Conservation (phyloP, 495 filamentous ascomycete species). For the Aspergillus homomorphus region DNA sequence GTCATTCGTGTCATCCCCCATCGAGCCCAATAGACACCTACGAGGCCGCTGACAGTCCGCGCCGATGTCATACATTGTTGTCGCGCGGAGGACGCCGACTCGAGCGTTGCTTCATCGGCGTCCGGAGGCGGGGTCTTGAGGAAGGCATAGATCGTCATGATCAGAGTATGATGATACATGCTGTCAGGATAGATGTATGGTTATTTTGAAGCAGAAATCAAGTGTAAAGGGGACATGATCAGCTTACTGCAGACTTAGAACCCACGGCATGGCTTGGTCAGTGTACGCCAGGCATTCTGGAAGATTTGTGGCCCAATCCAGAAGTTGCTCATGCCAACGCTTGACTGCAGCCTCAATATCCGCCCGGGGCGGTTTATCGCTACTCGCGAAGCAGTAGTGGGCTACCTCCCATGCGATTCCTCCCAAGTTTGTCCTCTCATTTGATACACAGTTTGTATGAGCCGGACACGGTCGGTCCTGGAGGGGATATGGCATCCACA, state of each 20-base stretch:
- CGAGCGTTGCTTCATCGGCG: neutral
- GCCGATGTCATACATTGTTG: neutral
- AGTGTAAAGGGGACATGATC: neutral
- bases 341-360: no score
- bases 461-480: no score
- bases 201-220: no score
- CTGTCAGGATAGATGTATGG: no score
- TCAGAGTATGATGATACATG: neutral
- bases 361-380: no score
- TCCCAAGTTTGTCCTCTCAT: no score
- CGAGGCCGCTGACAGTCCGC: neutral
- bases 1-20: neutral
- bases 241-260: constrained; percentile 33
- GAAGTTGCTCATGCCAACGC: constrained; percentile 24
- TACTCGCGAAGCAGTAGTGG: no score
- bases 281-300: constrained; percentile 22
- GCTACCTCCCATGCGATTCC: no score
- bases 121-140: neutral
- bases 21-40: neutral
- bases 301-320: constrained; percentile 29
- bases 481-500: no score
- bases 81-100: neutral
- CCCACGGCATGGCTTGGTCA: constrained; percentile 24
- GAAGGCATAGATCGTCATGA: neutral
- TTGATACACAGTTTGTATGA: no score